These are phyloP conservation scores for Citrullus amarus DNA, from an alignment of 306 rosid species.

Conservation along the genomic window DNA sequence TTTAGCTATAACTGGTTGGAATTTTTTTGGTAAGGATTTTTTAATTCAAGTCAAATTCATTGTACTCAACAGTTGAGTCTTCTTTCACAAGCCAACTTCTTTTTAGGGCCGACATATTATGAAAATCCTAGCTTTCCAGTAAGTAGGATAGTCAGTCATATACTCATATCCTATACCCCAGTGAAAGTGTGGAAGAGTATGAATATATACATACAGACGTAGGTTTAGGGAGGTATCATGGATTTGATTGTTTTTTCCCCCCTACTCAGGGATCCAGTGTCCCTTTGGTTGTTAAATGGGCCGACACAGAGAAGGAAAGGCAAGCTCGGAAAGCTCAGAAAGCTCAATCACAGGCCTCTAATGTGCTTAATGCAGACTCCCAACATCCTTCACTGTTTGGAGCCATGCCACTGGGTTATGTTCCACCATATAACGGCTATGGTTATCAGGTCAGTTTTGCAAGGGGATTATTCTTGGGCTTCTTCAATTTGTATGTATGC, in stretches of 20 bases:
- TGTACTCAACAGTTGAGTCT: not conserved
- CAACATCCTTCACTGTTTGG: constrained; percentile 89
- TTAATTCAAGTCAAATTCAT: not conserved
- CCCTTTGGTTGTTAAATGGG: constrained; percentile 99
- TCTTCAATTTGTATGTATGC: not conserved
- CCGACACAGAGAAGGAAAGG: constrained; percentile 98
- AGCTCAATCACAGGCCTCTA: constrained; percentile 80
- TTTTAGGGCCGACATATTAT: not conserved
- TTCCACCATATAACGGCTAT: constrained; percentile 85
- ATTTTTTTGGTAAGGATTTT: not conserved
- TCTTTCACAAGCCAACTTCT: not conserved
- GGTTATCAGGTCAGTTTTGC: constrained; percentile 70
- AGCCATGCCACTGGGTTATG: constrained; percentile 83
- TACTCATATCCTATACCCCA: not conserved
- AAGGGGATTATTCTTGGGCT: not conserved
- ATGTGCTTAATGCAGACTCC: constrained; percentile 44
- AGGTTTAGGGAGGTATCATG: not conserved
- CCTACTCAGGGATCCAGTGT: constrained; percentile 75
- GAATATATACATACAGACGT: not conserved
- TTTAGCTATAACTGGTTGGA: not conserved
- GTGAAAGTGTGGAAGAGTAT: not conserved
- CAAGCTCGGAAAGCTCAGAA: constrained; percentile 96
- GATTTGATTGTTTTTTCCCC: constrained; percentile 20
- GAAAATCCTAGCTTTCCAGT: not conserved
- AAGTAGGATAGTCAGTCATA: not conserved